These are phyloP conservation scores for Puccinia brachypodii DNA, from an alignment of 1,284 basidiomycete species.

Conservation along the genomic window DNA sequence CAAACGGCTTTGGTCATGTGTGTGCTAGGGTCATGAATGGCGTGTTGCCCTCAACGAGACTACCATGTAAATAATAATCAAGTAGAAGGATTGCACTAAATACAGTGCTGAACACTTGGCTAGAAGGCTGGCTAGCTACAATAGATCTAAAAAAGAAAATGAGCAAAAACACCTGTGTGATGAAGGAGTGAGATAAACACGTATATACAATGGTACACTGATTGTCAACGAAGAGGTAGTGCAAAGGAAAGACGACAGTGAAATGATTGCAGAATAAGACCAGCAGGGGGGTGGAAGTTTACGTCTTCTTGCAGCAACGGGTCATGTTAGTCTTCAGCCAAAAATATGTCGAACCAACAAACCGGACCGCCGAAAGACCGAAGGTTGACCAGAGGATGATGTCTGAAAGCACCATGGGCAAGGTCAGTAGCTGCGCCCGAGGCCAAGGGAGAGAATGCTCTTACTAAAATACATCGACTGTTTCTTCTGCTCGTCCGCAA, in stretches of 20 bases:
- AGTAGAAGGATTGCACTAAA: not conserved
- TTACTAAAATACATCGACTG: conserved; percentile 48
- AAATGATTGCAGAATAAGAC: not conserved
- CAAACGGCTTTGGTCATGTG: too few relatives aligned
- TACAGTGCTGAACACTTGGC: not conserved
- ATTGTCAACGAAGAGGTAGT: not conserved
- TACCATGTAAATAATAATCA: too few relatives aligned
- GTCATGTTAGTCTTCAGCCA: conserved; percentile 36
- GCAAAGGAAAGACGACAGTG: not conserved
- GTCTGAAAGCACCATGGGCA: not conserved
- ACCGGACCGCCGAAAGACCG: conserved; percentile 39
- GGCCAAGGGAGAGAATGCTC: not conserved
- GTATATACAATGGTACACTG: not conserved
- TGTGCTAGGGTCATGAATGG: too few relatives aligned
- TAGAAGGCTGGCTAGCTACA: not conserved
- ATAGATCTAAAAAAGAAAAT: not conserved
- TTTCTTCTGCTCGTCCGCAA: conserved; percentile 40
- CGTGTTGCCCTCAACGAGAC: too few relatives aligned
- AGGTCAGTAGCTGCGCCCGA: not conserved
- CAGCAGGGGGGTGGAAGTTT: not conserved
- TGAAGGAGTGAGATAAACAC: not conserved
- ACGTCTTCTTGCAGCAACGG: conserved; percentile 40
- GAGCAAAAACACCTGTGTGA: not conserved
- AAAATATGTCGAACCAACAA: conserved; percentile 46
- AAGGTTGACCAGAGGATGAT: conserved; percentile 47